Percentiles rank a stretch among this genome's conserved stretches.
Conservation (phyloP, 2,329 filamentous ascomycete species). For the Akanthomyces muscarius region DNA sequence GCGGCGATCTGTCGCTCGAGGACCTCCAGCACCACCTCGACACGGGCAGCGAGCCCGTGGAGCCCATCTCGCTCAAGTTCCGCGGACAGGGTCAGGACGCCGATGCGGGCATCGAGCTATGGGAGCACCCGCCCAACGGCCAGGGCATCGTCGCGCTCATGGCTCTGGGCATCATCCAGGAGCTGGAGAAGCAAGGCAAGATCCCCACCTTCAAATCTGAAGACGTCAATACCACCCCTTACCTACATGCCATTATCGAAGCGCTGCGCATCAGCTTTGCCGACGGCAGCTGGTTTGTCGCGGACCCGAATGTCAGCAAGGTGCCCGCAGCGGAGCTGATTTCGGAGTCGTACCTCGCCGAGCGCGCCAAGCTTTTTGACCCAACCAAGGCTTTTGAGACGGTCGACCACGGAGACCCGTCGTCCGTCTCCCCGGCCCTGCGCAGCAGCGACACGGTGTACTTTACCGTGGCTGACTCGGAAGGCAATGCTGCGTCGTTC, state of each 20-base stretch:
- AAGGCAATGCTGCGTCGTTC: constrained; percentile 89
- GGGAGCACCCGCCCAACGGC: constrained; percentile 96
- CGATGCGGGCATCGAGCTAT: constrained; percentile 63
- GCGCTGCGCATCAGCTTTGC: constrained; percentile 84
- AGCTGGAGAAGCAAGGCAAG: constrained; percentile 70
- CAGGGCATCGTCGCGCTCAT: constrained; percentile 94
- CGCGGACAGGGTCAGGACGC: constrained; percentile 52
- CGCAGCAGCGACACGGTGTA: constrained; percentile 91
- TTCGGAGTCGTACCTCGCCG: constrained; percentile 67
- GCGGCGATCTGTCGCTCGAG: constrained; percentile 72
- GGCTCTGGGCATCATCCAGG: constrained; percentile 86
- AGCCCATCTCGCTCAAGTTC: constrained; percentile 80
- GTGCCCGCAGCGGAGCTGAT: constrained; percentile 70
- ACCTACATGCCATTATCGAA: constrained; percentile 85
- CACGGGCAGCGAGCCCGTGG: constrained; percentile 68
- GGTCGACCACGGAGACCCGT: constrained; percentile 59
- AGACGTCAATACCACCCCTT: constrained; percentile 78
- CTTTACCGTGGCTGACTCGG: constrained; percentile 75
- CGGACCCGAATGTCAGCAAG: constrained; percentile 69
- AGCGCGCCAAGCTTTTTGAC: constrained; percentile 59
- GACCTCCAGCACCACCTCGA: constrained; percentile 74
- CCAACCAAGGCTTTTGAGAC: constrained; percentile 55
- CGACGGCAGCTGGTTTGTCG: constrained; percentile 85
- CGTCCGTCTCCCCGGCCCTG: constrained; percentile 64
- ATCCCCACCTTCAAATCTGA: constrained; percentile 65